Conservation (phyloP, 106 monocot genomes). For the Triglochin maritima region DNA sequence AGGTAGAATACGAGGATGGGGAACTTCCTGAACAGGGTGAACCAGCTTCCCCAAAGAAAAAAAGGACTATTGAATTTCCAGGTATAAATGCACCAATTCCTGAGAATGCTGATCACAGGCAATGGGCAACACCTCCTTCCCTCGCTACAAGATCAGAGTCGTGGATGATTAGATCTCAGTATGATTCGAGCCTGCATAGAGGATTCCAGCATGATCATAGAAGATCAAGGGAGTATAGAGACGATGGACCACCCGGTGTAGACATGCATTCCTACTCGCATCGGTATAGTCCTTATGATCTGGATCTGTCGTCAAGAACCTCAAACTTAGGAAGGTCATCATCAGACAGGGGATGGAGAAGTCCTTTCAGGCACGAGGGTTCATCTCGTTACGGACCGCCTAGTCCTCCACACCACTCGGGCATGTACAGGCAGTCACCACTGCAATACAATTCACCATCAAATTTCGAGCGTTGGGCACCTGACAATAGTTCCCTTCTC, state of each 20-base stretch:
- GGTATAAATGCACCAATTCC: constrained; percentile 86
- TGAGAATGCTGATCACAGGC: constrained; percentile 53
- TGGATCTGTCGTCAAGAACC: constrained; percentile 16
- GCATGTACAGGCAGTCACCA: constrained; percentile 9
- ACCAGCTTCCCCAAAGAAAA: constrained; percentile 25
- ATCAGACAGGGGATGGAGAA: constrained; percentile 45
- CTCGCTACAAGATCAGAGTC: constrained; percentile 9
- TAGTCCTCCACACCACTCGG: constrained; percentile 16
- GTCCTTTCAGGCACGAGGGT: constrained; percentile 15
- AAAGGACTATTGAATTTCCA: constrained; percentile 67
- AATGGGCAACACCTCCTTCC: constrained; percentile 31
- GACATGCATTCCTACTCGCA: constrained; percentile 19
- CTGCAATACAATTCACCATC: constrained; percentile 5
- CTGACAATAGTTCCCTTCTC: background rate
- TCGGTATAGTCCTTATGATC: constrained; percentile 43
- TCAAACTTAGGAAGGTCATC: constrained; percentile 41
- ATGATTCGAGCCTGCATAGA: background rate
- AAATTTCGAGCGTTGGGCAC: constrained; percentile 17
- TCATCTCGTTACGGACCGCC: constrained; percentile 20
- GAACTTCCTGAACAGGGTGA: constrained; percentile 60
- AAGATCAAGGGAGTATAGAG: constrained; percentile 20
- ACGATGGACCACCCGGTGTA: constrained; percentile 14
- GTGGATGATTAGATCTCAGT: constrained; percentile 6
- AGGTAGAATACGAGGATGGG: constrained; percentile 71
- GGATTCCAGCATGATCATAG: constrained; percentile 14